These are phyloP conservation scores for Penicillium hordei DNA, from an alignment of 2,329 filamentous ascomycete species.

Conservation along the genomic window DNA sequence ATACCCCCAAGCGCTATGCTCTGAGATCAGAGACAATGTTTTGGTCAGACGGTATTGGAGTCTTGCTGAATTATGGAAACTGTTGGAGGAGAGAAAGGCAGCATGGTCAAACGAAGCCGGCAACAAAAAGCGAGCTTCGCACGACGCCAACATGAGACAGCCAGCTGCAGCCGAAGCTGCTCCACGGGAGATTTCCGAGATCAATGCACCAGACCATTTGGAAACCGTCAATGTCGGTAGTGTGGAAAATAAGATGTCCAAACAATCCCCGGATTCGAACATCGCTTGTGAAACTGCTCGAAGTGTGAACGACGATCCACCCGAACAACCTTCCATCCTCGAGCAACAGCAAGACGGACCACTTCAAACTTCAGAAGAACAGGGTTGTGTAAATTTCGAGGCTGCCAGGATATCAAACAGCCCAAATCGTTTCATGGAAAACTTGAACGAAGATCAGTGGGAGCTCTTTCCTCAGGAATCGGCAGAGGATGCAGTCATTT, in stretches of 20 bases:
- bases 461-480: background rate
- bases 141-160: background rate
- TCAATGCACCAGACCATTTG: background rate
- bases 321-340: background rate
- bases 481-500: background rate
- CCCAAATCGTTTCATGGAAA: background rate
- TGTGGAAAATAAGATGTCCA: background rate
- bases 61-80: constrained; percentile 25
- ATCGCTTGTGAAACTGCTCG: background rate
- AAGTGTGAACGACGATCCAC: background rate
- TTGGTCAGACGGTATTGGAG: constrained; percentile 19
- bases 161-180: background rate
- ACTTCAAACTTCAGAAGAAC: background rate
- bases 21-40: background rate
- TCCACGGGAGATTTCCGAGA: background rate
- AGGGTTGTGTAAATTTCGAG: too few species aligned
- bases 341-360: background rate
- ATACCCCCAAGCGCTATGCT: background rate
- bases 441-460: background rate
- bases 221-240: background rate
- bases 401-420: background rate
- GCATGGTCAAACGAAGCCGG: constrained; percentile 8
- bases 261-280: background rate
- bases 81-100: constrained; percentile 20
- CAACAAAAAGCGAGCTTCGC: background rate